Evolutionary conservation across 257 asterid species (phyloP).

Genomic region (Nicotiana tabacum): DNA sequence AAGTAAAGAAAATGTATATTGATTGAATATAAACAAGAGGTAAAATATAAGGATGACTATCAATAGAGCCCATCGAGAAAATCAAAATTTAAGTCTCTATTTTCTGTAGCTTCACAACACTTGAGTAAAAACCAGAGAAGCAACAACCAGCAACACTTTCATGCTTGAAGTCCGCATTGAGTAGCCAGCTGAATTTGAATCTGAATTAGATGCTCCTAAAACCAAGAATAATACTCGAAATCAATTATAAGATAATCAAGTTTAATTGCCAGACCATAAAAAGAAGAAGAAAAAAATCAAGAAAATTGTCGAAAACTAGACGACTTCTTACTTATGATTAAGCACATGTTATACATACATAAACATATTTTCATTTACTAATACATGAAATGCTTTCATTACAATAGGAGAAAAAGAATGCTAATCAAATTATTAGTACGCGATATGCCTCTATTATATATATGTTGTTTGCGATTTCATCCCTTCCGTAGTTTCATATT

Average conservation of each 20-base stretch:
- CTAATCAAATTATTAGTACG: not conserved
- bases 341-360: too few species aligned
- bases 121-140: slow-evolving; percentile 16
- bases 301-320: not conserved
- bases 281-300: not conserved
- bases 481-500: too few species aligned
- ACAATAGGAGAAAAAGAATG: not conserved
- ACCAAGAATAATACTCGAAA: not conserved
- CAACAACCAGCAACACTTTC: not conserved
- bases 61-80: not conserved
- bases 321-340: too few species aligned
- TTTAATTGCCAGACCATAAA: too few species aligned
- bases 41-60: not conserved
- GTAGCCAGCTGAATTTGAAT: slow-evolving; percentile 12
- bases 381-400: too few species aligned
- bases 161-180: slow-evolving; percentile 5
- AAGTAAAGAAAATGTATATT: not conserved
- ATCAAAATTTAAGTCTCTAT: not conserved
- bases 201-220: slow-evolving; percentile 20
- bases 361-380: too few species aligned
- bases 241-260: not conserved
- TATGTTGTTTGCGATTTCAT: too few species aligned
- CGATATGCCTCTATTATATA: too few species aligned
- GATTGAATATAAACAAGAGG: not conserved
- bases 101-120: not conserved